phyloP scores from a whole-genome alignment of 164 flowering plant genomes.

The Stephania yunnanensis region DNA sequence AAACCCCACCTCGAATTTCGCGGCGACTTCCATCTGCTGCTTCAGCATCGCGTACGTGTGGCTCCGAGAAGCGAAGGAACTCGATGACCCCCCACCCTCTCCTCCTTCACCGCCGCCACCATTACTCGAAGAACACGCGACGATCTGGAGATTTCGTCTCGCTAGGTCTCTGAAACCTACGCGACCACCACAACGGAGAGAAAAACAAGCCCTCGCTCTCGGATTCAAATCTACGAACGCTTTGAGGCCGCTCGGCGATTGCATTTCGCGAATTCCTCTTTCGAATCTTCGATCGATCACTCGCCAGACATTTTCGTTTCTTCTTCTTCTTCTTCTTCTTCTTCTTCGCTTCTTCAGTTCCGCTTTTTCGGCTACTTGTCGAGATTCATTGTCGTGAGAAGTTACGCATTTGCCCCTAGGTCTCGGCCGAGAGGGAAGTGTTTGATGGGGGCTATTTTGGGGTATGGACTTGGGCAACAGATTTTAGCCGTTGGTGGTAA shows the following conservation, averaged over 20 bases:
- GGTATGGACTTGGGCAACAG: background rate
- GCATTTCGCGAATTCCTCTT: constrained; percentile 27
- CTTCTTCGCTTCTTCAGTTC: too few species aligned
- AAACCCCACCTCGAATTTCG: constrained; percentile 70
- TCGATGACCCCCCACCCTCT: constrained; percentile 23
- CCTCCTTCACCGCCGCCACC: constrained; percentile 24
- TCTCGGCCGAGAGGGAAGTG: background rate
- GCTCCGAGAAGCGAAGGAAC: constrained; percentile 53
- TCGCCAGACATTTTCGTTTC: background rate
- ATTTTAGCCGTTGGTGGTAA: constrained; percentile 2
- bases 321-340: too few species aligned
- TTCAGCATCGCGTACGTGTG: constrained; percentile 75
- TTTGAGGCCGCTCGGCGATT: constrained; percentile 37
- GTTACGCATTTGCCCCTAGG: too few species aligned
- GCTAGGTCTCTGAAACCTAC: constrained; percentile 4
- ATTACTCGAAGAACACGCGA: constrained; percentile 37
- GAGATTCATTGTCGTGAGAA: too few species aligned
- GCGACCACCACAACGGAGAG: constrained; percentile 7
- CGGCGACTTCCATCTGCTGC: constrained; percentile 88
- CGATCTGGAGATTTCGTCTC: constrained; percentile 28
- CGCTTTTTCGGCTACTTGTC: too few species aligned
- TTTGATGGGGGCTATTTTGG: background rate
- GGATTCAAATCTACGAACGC: constrained; percentile 28
- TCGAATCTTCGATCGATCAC: background rate
- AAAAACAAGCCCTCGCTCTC: constrained; percentile 12